A percentile compares a stretch with the other conserved stretches of the same genome.
phyloP scores from a whole-genome alignment of 345 rosid genomes.

The Pseudoturritis turrita region DNA sequence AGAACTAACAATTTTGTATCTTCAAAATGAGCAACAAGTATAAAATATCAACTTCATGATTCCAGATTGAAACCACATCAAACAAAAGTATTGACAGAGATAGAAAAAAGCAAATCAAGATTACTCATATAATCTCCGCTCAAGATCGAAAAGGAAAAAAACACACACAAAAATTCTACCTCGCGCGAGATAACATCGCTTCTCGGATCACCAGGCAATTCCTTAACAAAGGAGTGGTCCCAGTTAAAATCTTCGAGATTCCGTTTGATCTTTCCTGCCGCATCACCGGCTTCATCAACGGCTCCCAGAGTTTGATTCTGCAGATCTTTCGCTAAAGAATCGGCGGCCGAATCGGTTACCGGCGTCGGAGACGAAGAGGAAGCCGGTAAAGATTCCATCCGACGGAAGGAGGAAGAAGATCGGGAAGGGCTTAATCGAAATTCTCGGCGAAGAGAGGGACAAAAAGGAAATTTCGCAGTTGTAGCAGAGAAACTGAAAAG shows the following conservation, averaged over 20 bases:
- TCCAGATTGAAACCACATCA: not conserved
- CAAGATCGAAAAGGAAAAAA: not conserved
- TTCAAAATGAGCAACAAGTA: slow-evolving; percentile 1
- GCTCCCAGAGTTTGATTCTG: slow-evolving; percentile 53
- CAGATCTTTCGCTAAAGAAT: slow-evolving; percentile 63
- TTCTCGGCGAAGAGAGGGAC: slow-evolving; percentile 30
- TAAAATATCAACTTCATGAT: not conserved
- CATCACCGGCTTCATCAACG: slow-evolving; percentile 27
- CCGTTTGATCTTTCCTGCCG: slow-evolving; percentile 13
- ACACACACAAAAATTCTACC: slow-evolving; percentile 34
- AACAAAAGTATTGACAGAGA: not conserved
- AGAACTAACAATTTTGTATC: not conserved
- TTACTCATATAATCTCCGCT: not conserved
- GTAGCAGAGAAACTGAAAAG: slow-evolving; percentile 26
- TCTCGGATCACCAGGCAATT: slow-evolving; percentile 79
- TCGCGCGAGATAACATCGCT: slow-evolving; percentile 68
- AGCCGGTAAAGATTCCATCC: slow-evolving; percentile 30
- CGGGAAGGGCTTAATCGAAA: slow-evolving; percentile 20
- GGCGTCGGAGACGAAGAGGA: slow-evolving; percentile 33
- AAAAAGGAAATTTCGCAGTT: slow-evolving; percentile 9
- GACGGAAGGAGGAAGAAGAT: slow-evolving; percentile 30
- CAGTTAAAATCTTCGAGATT: slow-evolving; percentile 76
- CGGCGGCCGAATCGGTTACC: slow-evolving; percentile 44
- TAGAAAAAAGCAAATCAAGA: not conserved
- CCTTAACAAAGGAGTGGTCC: slow-evolving; percentile 87